Evolutionary conservation across 139 green algal species (phyloP), one percentile per base, ranked within the genome.

Genomic region (Micractinium conductrix): DNA sequence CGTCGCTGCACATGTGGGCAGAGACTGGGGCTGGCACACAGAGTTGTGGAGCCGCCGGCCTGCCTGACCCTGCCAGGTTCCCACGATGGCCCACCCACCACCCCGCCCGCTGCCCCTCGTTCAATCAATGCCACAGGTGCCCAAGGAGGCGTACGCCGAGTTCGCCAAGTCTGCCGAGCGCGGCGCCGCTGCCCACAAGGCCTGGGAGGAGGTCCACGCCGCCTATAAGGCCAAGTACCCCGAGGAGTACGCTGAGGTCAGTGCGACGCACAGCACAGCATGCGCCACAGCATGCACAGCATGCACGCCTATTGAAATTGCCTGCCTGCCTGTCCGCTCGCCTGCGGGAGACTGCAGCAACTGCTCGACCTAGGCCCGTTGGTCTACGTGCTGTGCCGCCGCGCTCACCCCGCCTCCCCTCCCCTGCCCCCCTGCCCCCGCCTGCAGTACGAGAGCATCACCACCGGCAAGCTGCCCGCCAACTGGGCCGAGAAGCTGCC

Each of bases 401-500:
- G n/a, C n/a, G n/a, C n/a, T n/a, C n/a, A n/a, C n/a, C n/a, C n/a
- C n/a, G n/a, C n/a, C n/a, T n/a, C n/a, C n/a, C n/a, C n/a, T n/a
- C n/a, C n/a, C n/a, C n/a, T n/a, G n/a, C n/a, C n/a, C n/a, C n/a
- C n/a, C n/a, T n/a, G n/a, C n/a, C n/a, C n/a, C n/a, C n/a, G n/a
- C n/a, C n/a, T n/a, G n/a, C n/a, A n/a, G 92, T 96, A 97, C 88
- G 91, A 95, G 84, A 82, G 90, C 80, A 92, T 99, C 85, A 92
- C 93, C 88, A 93, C 82, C 80, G 87, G 88, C 82, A 93, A 98
- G 91, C 92, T 98, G 60, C 96, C 96, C 70, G 93, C 78, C 10
- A 91, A 90, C 82, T 99, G 96, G 96, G 94, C 92, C 53, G 85
- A 94, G 10, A 89, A 90, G 38, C 95, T 99, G 88, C 97, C 97